Base-by-base conservation (phyloP, 2,329 filamentous ascomycete species). In the Microsporum canis region DNA sequence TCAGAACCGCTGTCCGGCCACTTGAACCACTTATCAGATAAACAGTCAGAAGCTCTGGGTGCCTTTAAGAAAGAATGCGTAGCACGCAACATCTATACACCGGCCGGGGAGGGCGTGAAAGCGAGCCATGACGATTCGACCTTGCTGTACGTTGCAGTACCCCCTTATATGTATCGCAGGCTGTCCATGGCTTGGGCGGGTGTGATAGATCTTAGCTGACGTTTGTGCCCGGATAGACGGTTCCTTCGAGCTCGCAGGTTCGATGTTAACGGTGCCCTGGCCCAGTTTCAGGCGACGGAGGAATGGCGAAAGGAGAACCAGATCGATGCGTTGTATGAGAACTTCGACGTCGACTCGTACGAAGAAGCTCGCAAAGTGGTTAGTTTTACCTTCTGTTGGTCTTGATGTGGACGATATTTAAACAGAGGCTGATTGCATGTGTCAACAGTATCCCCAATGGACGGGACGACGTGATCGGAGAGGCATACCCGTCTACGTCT, bases 401-500 rank as follows among this genome's bases (percentile, higher is more conserved):
- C 41, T 31, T 36, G 4, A 23, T 23, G 17, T 23, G 17, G 17
- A 23, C 17, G 27, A 5, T 38, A 5, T 57, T 27, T 33, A 6
- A 5, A 2, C 39, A 43, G 39, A 43, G 39, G 3, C 39, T 43
- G 39, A 43, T 58, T 53, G 6, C 10, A 33, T 33, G 31, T 8
- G 38, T 33, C 47, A 17, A 33, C 69, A 91, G 88, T 96, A 96
- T 71, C 91, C 91, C 29, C 90, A 96, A 84, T 96, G 91, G 88
- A 95, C 89, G 23, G 92, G 92, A 60, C 88, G 91, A 66, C 84
- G 91, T 67, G 92, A 96, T 76, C 88, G 85, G 67, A 88, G 91
- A 67, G 92, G 92, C 66, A 96, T 96, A 64, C 92, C 92, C 5
- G 82, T 96, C 67, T 96, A 94, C 75, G 83, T 96, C 63, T 96